Evolutionary conservation across 2,329 filamentous ascomycete genomes (phyloP), one percentile per base, ranked within the genome.

Genomic region (Aspergillus udagawae): DNA sequence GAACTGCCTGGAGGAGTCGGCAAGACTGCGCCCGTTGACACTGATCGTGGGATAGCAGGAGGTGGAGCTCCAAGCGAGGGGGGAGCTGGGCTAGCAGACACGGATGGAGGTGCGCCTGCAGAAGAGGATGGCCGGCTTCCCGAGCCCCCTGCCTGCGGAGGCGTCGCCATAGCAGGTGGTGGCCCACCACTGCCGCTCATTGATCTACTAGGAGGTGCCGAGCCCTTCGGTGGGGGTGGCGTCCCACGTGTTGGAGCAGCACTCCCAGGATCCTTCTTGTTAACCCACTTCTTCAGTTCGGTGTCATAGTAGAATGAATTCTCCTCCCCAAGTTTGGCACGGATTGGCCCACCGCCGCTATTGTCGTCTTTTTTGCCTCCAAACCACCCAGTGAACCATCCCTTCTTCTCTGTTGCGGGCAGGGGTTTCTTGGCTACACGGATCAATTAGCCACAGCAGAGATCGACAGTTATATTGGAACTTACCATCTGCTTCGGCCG

Each of bases 271-370:
- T 86, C 85, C 72, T 96, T 97, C 80, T 97, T 97, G 79, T 99
- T 97, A 72, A 99, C 82, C 95, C 95, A 99, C 72, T 94, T 92
- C 79, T 96, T 95, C 53, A 96, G 83, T n/a, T 97, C 90, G 2
- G 92, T 89, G 70, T 99, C 94, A 68, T 94, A 99, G 64, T 93
- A 88, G 74, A 99, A 97, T 49, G 87, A 91, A 73, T 86, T 96
- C 69, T 94, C 86, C 74, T 99, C 95, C 60, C 93, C 95, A 8
- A 99, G 83, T 69, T 99, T 99, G 60, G 95, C 94, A 65, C 85
- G 86, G 72, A 97, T 90, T n/a, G 92, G 85, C 28, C 73, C 76
- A 25, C 67, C 65, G 51, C 67, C 66, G n/a, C 81, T 73, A 41
- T 61, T 64, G 23, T 65, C 63, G 14, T 86, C 84, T 60, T 76